Percentiles rank a stretch among this genome's conserved stretches.
phyloP scores from a whole-genome alignment of 1,284 basidiomycete genomes.

The Moesziomyces antarcticus region DNA sequence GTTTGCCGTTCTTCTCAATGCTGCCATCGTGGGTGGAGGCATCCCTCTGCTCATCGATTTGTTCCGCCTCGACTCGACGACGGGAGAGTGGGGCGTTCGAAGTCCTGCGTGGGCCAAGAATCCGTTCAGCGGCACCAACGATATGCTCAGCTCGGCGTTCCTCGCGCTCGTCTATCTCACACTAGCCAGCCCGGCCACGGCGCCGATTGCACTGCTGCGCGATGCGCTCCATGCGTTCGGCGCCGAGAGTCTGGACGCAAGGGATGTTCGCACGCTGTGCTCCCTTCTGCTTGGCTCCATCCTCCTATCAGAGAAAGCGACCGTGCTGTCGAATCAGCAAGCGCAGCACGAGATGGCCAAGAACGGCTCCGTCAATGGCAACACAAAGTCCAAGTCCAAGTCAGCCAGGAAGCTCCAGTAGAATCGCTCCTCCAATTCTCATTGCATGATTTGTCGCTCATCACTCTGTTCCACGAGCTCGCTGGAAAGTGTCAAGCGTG shows the following conservation, averaged over 20 bases:
- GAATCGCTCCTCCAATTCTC: background rate
- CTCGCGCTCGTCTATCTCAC: slow-evolving; percentile 26
- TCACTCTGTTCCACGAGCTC: background rate
- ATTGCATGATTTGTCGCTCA: background rate
- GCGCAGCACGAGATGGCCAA: slow-evolving; percentile 1
- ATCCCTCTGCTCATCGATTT: slow-evolving; percentile 53
- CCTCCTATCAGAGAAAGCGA: slow-evolving; percentile 28
- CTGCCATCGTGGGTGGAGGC: slow-evolving; percentile 53
- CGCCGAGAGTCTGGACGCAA: slow-evolving; percentile 3
- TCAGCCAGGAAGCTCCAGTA: slow-evolving; percentile 17
- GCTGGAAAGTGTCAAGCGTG: no score
- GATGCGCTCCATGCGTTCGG: slow-evolving; percentile 1
- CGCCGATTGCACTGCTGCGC: slow-evolving; percentile 1
- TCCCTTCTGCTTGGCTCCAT: slow-evolving; percentile 17
- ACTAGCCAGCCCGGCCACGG: slow-evolving; percentile 6
- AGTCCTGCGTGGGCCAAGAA: slow-evolving; percentile 48
- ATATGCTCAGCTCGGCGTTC: slow-evolving; percentile 37
- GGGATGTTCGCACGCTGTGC: slow-evolving; percentile 24
- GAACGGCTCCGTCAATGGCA: slow-evolving; percentile 9
- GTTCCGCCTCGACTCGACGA: slow-evolving; percentile 50
- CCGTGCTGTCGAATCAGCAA: slow-evolving; percentile 6
- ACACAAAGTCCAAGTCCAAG: slow-evolving; percentile 8
- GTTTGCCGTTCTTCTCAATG: slow-evolving; percentile 49
- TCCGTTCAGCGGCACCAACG: slow-evolving; percentile 38
- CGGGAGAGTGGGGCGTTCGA: slow-evolving; percentile 47